Evolutionary conservation across 148 eudicot genomes (phyloP), one percentile per base, ranked within the genome.

Genomic region (Rhododendron vialii): DNA sequence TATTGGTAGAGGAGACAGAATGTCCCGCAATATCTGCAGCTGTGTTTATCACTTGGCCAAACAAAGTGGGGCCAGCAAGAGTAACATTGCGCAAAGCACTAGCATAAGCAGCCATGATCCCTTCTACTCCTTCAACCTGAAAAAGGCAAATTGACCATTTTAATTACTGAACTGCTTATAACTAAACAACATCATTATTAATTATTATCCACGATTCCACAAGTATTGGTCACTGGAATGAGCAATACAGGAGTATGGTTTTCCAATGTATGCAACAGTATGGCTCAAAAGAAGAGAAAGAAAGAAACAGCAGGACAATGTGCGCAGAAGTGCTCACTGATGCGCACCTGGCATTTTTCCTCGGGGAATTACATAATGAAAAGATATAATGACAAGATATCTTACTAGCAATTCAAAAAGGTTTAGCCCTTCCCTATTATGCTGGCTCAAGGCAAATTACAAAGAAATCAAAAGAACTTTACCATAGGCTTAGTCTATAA

Each of bases 51-150:
- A 95, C 98, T 71, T 86, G 93, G 74, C 98, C 92, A 75, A 96
- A 96, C 81, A 96, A 87, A 43, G 99, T 96, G 14, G 99, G 99
- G 48, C 99, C 99, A 55, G 95, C 87, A 85, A 96, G 96, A 59
- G 91, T 18, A 45, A 96, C 91, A 73, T 61, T 94, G 36, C 82
- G 94, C 71, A 96, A 89, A 67, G 98, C 93, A 77, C 85, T 85
- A 48, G 91, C 80, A 91, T 96, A 96, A 65, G 98, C 93, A 82
- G 92, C 91, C 99, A 96, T 96, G 28, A 95, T 95, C 78, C 99
- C 99, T 90, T 92, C 95, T n/a, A 96, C 90, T 45, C 99, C 98
- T 86, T 88, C 93, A 73, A 94, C 99, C 99, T 96, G 88, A 50
- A 8, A 30, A 84, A 82, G 22, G n/a, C 4, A 30, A 80, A 83